These are phyloP conservation scores for Candida silvicultrix DNA, from an alignment of 805 yeast genomes.

Conservation along the genomic window DNA sequence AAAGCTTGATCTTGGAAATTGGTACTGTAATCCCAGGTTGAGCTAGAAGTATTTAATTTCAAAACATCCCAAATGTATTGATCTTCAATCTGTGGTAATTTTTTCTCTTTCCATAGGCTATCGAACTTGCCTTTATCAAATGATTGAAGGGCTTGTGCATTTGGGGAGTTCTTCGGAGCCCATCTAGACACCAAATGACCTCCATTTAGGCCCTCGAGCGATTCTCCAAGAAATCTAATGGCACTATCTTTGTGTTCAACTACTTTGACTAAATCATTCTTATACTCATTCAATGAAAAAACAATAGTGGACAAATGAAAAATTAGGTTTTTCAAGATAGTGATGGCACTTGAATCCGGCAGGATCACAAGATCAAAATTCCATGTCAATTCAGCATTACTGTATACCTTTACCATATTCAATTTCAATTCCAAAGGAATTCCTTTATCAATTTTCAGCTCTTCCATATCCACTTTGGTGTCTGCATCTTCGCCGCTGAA, in stretches of 20 bases:
- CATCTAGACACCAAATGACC: conserved; percentile 22
- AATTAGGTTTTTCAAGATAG: conserved; percentile 15
- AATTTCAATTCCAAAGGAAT: conserved; percentile 14
- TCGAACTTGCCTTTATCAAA: conserved; percentile 14
- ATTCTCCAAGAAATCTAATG: conserved; percentile 23
- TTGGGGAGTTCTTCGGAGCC: conserved; percentile 27
- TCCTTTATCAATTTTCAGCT: conserved; percentile 11
- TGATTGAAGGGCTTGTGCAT: conserved; percentile 14
- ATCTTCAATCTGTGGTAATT: conserved; percentile 5
- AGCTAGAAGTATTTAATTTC: conserved; percentile 3
- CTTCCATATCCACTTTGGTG: conserved; percentile 4
- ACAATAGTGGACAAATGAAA: conserved; percentile 17
- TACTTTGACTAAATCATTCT: conserved; percentile 10
- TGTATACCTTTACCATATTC: conserved; percentile 6
- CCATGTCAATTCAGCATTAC: conserved; percentile 14
- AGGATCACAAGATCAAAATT: conserved; percentile 14
- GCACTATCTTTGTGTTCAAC: conserved; percentile 26
- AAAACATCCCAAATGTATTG: conserved; percentile 19
- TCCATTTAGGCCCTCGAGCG: conserved; percentile 17
- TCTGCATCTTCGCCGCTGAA: conserved; percentile 7
- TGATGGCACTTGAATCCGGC: conserved; percentile 17
- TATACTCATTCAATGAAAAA: conserved; percentile 14
- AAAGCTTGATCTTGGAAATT: conserved; percentile 5
- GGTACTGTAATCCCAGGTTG: conserved; percentile 11
- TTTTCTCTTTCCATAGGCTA: conserved; percentile 12